Percentiles rank a stretch among this genome's conserved stretches.
Conservation (phyloP, 2,329 filamentous ascomycete species). For the Colletotrichum orbiculare region DNA sequence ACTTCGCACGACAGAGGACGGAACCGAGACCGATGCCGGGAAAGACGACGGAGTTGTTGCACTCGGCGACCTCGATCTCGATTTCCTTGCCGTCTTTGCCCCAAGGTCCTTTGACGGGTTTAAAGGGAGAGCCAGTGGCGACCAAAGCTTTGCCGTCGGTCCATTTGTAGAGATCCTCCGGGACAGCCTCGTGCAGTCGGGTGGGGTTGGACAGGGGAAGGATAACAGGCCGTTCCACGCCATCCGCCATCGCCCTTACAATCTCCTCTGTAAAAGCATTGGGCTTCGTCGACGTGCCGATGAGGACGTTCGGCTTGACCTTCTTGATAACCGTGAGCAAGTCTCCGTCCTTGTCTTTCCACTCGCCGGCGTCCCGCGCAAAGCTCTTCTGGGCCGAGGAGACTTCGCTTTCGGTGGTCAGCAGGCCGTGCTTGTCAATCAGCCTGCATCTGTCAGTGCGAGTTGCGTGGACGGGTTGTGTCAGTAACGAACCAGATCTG, state of each 20-base stretch:
- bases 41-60: constrained; percentile 89
- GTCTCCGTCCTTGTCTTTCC: constrained; percentile 66
- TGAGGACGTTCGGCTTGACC: constrained; percentile 82
- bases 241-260: constrained; percentile 78
- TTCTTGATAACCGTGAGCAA: constrained; percentile 75
- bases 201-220: constrained; percentile 90
- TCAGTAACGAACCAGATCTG: constrained; percentile 75
- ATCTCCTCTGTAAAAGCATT: constrained; percentile 80
- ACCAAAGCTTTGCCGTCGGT: constrained; percentile 81
- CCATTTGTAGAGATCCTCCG: constrained; percentile 81
- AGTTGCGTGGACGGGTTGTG: accelerated
- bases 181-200: constrained; percentile 82
- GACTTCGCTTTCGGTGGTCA: constrained; percentile 72
- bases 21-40: constrained; percentile 86
- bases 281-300: constrained; percentile 85
- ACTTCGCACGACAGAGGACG: constrained; percentile 74
- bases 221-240: constrained; percentile 78
- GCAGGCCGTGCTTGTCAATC: constrained; percentile 83
- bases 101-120: constrained; percentile 73
- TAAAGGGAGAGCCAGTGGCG: constrained; percentile 86
- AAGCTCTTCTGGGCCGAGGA: constrained; percentile 76
- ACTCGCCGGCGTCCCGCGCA: constrained; percentile 72
- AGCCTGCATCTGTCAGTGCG: constrained; percentile 61
- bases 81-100: constrained; percentile 57
- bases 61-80: constrained; percentile 73